Conservation (phyloP, 2,329 filamentous ascomycete genomes). For the Colletotrichum agaves region DNA sequence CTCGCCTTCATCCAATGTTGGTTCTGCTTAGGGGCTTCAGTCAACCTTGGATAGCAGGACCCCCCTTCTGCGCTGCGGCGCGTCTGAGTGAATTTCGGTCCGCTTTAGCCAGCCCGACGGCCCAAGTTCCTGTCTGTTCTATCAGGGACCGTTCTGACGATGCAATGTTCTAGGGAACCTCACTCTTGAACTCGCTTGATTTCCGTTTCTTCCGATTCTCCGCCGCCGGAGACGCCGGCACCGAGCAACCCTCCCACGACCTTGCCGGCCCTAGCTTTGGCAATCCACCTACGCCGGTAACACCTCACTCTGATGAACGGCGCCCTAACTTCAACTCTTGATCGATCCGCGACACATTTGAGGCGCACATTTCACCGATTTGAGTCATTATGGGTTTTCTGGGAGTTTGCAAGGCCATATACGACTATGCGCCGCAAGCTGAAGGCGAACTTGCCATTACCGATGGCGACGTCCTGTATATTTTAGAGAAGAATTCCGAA, state of each 20-base stretch:
- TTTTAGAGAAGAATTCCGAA: constrained; percentile 82
- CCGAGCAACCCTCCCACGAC: constrained; percentile 4
- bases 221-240: constrained; percentile 22
- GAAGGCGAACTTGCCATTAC: constrained; percentile 85
- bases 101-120: neutral
- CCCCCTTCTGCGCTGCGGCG: neutral
- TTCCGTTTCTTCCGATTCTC: neutral
- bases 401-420: constrained; percentile 89
- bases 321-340: neutral
- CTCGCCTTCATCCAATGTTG: neutral
- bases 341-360: neutral
- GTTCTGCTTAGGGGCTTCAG: neutral
- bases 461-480: constrained; percentile 89
- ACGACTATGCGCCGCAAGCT: constrained; percentile 90
- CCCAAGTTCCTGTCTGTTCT: too few species aligned
- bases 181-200: neutral
- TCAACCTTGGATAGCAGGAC: neutral
- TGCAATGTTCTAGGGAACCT: neutral
- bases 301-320: neutral
- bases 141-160: neutral
- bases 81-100: neutral
- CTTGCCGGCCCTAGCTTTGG: neutral
- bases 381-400: constrained; percentile 80
- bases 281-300: neutral
- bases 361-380: neutral